A percentile compares a stretch with the other conserved stretches of the same genome.
phyloP scores from a whole-genome alignment of 2,329 filamentous ascomycete genomes.

The Penicillium frequentans region DNA sequence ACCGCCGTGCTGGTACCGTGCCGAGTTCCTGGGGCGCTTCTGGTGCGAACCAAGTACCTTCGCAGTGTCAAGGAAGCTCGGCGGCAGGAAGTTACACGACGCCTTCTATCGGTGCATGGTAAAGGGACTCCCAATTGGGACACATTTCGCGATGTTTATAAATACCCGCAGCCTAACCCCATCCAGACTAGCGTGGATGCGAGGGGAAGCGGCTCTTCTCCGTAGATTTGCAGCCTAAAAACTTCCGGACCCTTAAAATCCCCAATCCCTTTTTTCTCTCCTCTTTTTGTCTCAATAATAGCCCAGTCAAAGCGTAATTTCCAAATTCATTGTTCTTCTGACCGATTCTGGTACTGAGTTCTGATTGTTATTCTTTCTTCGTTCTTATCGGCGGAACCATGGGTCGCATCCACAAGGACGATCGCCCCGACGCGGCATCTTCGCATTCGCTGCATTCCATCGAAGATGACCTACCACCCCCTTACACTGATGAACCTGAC shows the following conservation, averaged over 20 bases:
- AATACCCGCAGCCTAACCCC: not conserved
- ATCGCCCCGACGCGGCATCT: conserved; percentile 13
- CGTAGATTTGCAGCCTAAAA: not conserved
- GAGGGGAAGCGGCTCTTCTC: not conserved
- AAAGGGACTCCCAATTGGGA: not conserved
- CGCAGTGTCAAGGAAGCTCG: conserved; percentile 12
- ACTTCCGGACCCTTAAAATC: not conserved
- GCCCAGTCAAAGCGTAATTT: not conserved
- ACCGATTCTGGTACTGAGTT: not conserved
- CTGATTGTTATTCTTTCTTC: not conserved
- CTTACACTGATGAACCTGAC: conserved; percentile 22
- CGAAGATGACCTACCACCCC: conserved; percentile 21
- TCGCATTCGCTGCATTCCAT: conserved; percentile 20
- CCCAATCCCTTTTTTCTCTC: not conserved
- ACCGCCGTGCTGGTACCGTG: conserved; percentile 7
- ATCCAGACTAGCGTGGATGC: not conserved
- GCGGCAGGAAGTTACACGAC: conserved; percentile 11
- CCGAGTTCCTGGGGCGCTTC: conserved; percentile 10
- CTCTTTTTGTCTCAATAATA: not conserved
- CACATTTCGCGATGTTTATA: not conserved
- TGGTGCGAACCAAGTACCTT: conserved; percentile 7
- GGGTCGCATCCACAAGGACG: conserved; percentile 1
- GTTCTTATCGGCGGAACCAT: not conserved
- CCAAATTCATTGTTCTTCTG: not conserved
- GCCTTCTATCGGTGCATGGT: conserved; percentile 7